Evolutionary conservation across 2,329 filamentous ascomycete genomes (phyloP).

Genomic region (Penicillium sp.): DNA sequence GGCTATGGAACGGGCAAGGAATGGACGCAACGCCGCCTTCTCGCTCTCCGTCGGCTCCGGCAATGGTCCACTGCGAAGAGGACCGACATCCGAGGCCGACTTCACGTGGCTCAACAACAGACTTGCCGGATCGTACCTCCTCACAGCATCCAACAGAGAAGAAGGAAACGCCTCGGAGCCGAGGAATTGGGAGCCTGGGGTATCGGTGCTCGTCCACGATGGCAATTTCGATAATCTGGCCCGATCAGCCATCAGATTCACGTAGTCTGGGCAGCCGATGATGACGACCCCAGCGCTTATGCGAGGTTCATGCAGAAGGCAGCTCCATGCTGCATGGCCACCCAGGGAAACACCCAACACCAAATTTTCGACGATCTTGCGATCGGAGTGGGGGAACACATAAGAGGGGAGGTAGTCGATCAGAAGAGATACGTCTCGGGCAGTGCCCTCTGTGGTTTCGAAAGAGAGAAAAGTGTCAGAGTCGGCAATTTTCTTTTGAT

Average conservation of each 20-base stretch:
- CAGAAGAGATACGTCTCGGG: slow-evolving; percentile 63
- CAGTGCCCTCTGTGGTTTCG: slow-evolving; percentile 62
- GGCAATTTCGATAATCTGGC: slow-evolving; percentile 60
- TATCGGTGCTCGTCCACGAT: slow-evolving; percentile 50
- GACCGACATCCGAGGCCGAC: slow-evolving; percentile 15
- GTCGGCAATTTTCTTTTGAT: too few relatives aligned
- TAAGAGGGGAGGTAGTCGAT: slow-evolving; percentile 72
- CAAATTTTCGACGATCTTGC: slow-evolving; percentile 53
- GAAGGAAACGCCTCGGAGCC: slow-evolving; percentile 69
- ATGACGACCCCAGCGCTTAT: slow-evolving; percentile 70
- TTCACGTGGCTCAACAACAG: slow-evolving; percentile 54
- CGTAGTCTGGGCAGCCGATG: slow-evolving; percentile 84
- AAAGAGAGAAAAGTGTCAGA: too few relatives aligned
- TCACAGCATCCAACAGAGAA: slow-evolving; percentile 55
- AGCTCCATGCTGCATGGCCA: slow-evolving; percentile 79
- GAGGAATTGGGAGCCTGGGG: slow-evolving; percentile 56
- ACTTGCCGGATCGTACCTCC: slow-evolving; percentile 64
- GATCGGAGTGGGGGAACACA: slow-evolving; percentile 50
- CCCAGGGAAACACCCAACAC: slow-evolving; percentile 77
- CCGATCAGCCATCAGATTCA: slow-evolving; percentile 68
- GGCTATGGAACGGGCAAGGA: slow-evolving; percentile 35
- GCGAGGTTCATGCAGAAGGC: slow-evolving; percentile 66
- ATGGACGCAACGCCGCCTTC: slow-evolving; percentile 35
- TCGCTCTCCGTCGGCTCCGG: slow-evolving; percentile 37
- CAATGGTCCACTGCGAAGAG: slow-evolving; percentile 26